phyloP scores from a whole-genome alignment of 768 basidiomycete species.

The Pluteus cervinus region DNA sequence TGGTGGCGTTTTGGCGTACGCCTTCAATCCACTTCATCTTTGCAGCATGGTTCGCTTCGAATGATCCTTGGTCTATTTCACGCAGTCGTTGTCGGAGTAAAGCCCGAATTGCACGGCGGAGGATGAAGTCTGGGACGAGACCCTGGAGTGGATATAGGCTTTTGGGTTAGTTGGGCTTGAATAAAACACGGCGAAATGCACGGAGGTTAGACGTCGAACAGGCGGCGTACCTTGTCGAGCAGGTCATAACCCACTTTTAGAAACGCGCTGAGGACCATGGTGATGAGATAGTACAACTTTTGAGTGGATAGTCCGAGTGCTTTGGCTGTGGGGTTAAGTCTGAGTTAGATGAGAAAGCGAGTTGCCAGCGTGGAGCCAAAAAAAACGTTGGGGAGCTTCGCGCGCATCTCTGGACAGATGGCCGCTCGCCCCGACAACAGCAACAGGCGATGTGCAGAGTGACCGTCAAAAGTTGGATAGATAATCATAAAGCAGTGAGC shows the following conservation, averaged over 20 bases:
- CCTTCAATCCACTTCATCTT: conserved; percentile 65
- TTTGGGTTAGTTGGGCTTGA: not conserved
- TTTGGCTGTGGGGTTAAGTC: no score
- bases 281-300: no score
- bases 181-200: not conserved
- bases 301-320: no score
- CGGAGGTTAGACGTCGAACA: not conserved
- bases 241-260: not conserved
- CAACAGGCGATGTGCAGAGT: conserved; percentile 3
- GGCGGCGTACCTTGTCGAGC: not conserved
- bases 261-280: not conserved
- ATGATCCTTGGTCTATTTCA: conserved; percentile 54
- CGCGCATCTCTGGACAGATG: not conserved
- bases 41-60: conserved; percentile 53
- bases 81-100: conserved; percentile 48
- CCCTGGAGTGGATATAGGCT: conserved; percentile 32
- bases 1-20: conserved; percentile 41
- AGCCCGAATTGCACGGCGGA: conserved; percentile 27
- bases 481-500: no score
- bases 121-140: conserved; percentile 52
- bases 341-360: no score
- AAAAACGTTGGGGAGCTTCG: not conserved
- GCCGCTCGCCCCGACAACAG: conserved; percentile 1
- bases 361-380: not conserved
- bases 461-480: no score